phyloP scores from a whole-genome alignment of 2,329 filamentous ascomycete genomes.

The Fusarium albosuccineum region DNA sequence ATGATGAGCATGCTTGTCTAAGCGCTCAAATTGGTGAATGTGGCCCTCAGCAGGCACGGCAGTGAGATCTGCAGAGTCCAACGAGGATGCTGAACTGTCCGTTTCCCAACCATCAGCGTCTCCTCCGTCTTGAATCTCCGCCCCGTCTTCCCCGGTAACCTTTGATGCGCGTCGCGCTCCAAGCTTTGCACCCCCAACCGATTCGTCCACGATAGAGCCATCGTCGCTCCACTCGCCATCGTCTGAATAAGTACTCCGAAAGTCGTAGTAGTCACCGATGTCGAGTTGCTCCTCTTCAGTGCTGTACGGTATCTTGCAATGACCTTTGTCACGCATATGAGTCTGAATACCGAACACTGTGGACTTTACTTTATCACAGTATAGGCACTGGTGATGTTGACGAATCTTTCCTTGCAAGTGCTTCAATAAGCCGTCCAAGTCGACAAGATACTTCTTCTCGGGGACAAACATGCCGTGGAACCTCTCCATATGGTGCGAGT shows the following conservation, averaged over 20 bases:
- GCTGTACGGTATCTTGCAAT: constrained; percentile 96
- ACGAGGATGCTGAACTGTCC: constrained; percentile 88
- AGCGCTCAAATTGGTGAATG: constrained; percentile 77
- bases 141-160: constrained; percentile 64
- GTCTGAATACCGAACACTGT: constrained; percentile 87
- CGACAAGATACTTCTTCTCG: constrained; percentile 84
- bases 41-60: constrained; percentile 81
- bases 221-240: constrained; percentile 74
- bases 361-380: constrained; percentile 85
- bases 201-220: constrained; percentile 56
- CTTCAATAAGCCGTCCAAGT: constrained; percentile 83
- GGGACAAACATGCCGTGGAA: constrained; percentile 97
- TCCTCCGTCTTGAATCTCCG: constrained; percentile 65
- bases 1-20: constrained; percentile 81
- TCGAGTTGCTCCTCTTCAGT: constrained; percentile 91
- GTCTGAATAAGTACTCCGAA: constrained; percentile 94
- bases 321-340: constrained; percentile 96
- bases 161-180: constrained; percentile 70
- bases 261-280: constrained; percentile 97
- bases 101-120: constrained; percentile 93
- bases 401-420: constrained; percentile 85
- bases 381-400: constrained; percentile 85
- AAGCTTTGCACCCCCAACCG: constrained; percentile 75
- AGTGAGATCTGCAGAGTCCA: constrained; percentile 86
- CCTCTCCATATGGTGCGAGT: constrained; percentile 89